These are phyloP conservation scores for Agrostemma githago DNA, from an alignment of 148 eudicot species.

Conservation along the genomic window DNA sequence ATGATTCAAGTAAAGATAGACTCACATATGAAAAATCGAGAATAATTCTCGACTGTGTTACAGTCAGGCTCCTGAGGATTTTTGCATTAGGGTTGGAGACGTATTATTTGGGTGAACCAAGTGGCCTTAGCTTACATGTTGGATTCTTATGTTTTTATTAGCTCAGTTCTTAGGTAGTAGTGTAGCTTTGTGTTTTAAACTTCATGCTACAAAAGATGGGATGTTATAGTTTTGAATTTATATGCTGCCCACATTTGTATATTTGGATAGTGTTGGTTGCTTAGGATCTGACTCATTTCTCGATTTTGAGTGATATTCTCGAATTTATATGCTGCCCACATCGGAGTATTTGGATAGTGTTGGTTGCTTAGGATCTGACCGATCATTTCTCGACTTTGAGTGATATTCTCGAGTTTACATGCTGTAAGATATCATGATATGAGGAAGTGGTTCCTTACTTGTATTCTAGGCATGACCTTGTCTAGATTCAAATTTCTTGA, in stretches of 20 bases:
- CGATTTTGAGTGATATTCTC: too few species aligned
- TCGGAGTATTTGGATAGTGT: not conserved
- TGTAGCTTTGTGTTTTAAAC: not conserved
- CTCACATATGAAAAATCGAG: too few species aligned
- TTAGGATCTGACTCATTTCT: too few species aligned
- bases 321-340: not conserved
- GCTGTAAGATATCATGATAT: not conserved
- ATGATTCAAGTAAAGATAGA: too few species aligned
- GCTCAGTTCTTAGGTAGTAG: not conserved
- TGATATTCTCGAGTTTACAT: not conserved
- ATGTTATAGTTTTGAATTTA: too few species aligned
- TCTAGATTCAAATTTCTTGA: not conserved
- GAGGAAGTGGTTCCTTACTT: not conserved
- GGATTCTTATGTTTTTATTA: too few species aligned
- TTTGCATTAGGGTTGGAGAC: too few species aligned
- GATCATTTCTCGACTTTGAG: too few species aligned
- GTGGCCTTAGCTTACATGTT: too few species aligned
- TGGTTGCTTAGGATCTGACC: not conserved
- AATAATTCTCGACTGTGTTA: too few species aligned
- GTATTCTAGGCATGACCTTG: not conserved
- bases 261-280: not conserved
- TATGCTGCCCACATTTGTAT: not conserved
- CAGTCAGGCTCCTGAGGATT: too few species aligned
- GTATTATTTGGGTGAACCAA: too few species aligned
- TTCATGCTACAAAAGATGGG: not conserved